phyloP scores from a whole-genome alignment of 441 rosid genomes.

The Jatropha multifida region DNA sequence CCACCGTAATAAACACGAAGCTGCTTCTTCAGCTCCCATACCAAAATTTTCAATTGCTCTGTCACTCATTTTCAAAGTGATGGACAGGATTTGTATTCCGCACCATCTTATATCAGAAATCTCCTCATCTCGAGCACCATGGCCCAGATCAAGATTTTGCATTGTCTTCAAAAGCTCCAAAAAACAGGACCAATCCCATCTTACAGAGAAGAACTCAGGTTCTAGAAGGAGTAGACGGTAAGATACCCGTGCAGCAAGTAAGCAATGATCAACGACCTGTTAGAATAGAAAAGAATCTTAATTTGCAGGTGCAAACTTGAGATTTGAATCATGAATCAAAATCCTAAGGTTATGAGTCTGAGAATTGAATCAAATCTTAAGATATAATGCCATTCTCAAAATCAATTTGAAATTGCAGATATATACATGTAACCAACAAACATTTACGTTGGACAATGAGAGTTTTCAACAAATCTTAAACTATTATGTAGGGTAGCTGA shows the following conservation, averaged over 20 bases:
- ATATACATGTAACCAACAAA: neutral
- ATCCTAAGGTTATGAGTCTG: neutral
- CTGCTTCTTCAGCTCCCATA: constrained; percentile 54
- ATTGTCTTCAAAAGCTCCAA: constrained; percentile 54
- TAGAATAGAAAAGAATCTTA: constrained; percentile 13
- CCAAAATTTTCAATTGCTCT: constrained; percentile 48
- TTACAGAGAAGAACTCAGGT: constrained; percentile 65
- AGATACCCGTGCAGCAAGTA: constrained; percentile 56
- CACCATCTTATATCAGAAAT: constrained; percentile 74
- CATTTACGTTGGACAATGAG: neutral
- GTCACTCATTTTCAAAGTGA: constrained; percentile 58
- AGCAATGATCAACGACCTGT: constrained; percentile 50
- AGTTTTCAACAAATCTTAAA: neutral
- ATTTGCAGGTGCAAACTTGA: neutral
- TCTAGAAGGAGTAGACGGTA: constrained; percentile 64
- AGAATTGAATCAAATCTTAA: neutral
- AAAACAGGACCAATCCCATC: constrained; percentile 97
- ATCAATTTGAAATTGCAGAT: neutral
- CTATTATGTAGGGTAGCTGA: neutral
- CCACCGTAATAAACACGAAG: constrained; percentile 76
- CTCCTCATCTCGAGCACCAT: constrained; percentile 31
- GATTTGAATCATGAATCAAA: neutral
- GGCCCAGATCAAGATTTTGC: constrained; percentile 23
- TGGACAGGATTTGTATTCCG: constrained; percentile 54
- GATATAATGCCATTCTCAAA: neutral